Conservation (phyloP, 495 filamentous ascomycete species). For the Penicillium psychrofluorescens region DNA sequence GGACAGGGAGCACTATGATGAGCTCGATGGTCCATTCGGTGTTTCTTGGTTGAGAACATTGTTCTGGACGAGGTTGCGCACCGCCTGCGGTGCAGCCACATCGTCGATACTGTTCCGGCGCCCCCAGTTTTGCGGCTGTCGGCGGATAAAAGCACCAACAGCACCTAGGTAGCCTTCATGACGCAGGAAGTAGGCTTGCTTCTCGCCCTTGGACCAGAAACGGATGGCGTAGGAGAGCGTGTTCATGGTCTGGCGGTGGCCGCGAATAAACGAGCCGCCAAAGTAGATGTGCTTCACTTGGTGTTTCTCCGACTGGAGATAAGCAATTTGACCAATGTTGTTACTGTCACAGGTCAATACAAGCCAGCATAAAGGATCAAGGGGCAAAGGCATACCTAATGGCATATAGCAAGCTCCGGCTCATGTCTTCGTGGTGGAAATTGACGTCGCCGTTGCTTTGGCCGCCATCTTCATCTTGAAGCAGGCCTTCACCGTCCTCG, state of each 20-base stretch:
- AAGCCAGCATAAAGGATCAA: background rate
- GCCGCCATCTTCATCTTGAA: constrained; percentile 31
- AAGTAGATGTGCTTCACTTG: constrained; percentile 90
- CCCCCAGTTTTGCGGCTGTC: constrained; percentile 89
- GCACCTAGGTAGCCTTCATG: constrained; percentile 97
- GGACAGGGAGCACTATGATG: constrained; percentile 1
- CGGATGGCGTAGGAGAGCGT: constrained; percentile 91
- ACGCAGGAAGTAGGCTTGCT: constrained; percentile 90
- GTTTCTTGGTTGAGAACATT: constrained; percentile 2
- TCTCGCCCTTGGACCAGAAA: constrained; percentile 92
- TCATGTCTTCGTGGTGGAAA: constrained; percentile 61
- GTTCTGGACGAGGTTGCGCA: constrained; percentile 16
- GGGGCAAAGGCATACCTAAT: constrained; percentile 45
- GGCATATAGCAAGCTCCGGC: constrained; percentile 71
- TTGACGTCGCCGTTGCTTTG: constrained; percentile 17
- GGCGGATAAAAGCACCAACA: constrained; percentile 88
- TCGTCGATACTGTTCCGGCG: constrained; percentile 66
- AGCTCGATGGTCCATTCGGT: constrained; percentile 11
- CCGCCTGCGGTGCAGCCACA: constrained; percentile 23
- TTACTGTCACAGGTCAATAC: constrained; percentile 46
- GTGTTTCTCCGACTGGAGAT: constrained; percentile 90
- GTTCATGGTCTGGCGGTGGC: constrained; percentile 95
- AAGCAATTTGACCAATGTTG: constrained; percentile 97
- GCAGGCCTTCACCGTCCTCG: constrained; percentile 64
- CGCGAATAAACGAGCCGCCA: constrained; percentile 92